Evolutionary conservation across 202 grass and related monocot genomes (phyloP).

Genomic region (Schoenoplectus triqueter): DNA sequence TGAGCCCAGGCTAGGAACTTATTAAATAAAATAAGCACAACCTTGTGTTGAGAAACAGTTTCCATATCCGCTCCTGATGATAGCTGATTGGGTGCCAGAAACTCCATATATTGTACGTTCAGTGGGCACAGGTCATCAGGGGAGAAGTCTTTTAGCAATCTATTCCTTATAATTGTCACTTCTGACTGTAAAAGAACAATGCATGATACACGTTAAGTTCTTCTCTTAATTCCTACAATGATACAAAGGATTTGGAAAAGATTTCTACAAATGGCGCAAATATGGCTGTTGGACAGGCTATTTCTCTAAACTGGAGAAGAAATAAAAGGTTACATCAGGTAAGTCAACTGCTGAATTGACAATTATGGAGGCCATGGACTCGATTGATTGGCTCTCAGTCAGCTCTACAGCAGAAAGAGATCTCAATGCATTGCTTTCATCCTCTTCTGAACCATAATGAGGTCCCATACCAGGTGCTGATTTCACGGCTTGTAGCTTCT

Average conservation of each 20-base stretch:
- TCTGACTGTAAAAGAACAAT: slow-evolving; percentile 63
- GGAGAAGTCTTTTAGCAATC: slow-evolving; percentile 82
- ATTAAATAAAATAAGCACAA: slow-evolving; percentile 36
- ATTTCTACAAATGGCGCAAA: slow-evolving; percentile 8
- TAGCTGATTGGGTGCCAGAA: slow-evolving; percentile 41
- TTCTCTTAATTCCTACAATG: slow-evolving; percentile 5
- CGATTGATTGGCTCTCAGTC: slow-evolving; percentile 82
- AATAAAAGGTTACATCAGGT: slow-evolving; percentile 68
- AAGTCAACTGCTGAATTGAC: slow-evolving; percentile 76
- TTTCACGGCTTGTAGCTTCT: slow-evolving; percentile 78
- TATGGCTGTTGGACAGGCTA: not conserved
- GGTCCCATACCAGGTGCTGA: slow-evolving; percentile 46
- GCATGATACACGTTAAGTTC: slow-evolving; percentile 17
- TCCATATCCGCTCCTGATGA: slow-evolving; percentile 55
- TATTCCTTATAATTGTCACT: slow-evolving; percentile 63
- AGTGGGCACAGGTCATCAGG: slow-evolving; percentile 92
- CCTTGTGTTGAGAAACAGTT: slow-evolving; percentile 55
- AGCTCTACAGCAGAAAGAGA: slow-evolving; percentile 82
- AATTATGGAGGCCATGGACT: slow-evolving; percentile 89
- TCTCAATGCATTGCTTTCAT: slow-evolving; percentile 66
- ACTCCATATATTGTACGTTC: slow-evolving; percentile 68
- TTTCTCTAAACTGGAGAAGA: slow-evolving; percentile 28
- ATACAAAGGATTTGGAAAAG: not conserved
- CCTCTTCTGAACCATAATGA: slow-evolving; percentile 85
- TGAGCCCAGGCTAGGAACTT: slow-evolving; percentile 3